Percentiles rank a stretch among this genome's conserved stretches.
Evolutionary conservation across 108 stramenopile genomes (phyloP).

Genomic region (Stephanodiscus minutulus): DNA sequence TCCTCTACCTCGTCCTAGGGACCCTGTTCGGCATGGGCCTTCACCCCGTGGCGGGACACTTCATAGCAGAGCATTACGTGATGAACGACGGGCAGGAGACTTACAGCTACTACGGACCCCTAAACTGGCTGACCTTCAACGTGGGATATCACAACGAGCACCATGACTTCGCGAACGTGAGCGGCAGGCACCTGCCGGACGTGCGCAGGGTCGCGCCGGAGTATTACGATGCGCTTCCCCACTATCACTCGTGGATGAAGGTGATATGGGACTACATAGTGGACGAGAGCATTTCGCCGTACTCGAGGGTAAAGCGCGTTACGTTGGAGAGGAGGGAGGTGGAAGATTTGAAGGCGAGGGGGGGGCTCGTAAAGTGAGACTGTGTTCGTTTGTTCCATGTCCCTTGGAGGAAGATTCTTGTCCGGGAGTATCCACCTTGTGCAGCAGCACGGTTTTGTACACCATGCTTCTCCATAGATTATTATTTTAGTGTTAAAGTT

Average conservation of each 20-base stretch:
- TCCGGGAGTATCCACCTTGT: too few relatives aligned
- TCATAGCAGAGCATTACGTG: conserved; percentile 94
- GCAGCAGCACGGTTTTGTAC: too few relatives aligned
- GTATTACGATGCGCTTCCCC: conserved; percentile 86
- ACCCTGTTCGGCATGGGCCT: conserved; percentile 87
- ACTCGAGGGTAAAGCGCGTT: conserved; percentile 76
- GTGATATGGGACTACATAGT: conserved; percentile 88
- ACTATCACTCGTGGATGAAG: conserved; percentile 79
- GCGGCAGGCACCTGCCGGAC: conserved; percentile 77
- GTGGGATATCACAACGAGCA: conserved; percentile 98
- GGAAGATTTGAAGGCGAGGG: conserved; percentile 48
- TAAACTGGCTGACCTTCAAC: conserved; percentile 92
- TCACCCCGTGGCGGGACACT: conserved; percentile 97
- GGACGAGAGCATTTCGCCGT: conserved; percentile 75
- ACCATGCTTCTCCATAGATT: too few relatives aligned
- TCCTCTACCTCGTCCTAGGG: conserved; percentile 77
- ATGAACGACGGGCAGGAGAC: conserved; percentile 85
- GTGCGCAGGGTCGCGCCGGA: conserved; percentile 84
- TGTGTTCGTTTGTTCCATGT: too few relatives aligned
- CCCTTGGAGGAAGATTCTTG: too few relatives aligned
- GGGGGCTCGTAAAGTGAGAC: conserved; percentile 50
- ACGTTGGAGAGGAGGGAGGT: conserved; percentile 44
- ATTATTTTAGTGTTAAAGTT: too few relatives aligned
- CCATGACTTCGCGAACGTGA: conserved; percentile 92
- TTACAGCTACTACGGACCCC: conserved; percentile 89